Evolutionary conservation across 257 asterid species (phyloP).

Genomic region (Paraleonurus japonicus): DNA sequence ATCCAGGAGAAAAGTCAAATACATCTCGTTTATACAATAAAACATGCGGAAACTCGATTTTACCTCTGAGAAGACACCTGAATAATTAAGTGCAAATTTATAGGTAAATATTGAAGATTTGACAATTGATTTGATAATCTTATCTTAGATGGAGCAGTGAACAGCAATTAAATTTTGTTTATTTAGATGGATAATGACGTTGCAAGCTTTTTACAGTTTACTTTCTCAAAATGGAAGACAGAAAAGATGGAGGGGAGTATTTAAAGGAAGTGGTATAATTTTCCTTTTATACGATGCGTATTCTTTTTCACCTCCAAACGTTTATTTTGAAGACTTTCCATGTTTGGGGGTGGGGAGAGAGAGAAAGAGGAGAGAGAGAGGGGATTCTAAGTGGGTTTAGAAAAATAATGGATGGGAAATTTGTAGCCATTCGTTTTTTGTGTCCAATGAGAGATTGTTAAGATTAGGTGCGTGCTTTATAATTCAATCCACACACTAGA

Average conservation of each 20-base stretch:
- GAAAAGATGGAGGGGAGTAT: conserved; percentile 15
- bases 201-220: background rate
- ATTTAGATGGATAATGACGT: conserved; percentile 14
- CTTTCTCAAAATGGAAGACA: conserved; percentile 17
- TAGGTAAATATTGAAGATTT: background rate
- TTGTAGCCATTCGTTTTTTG: conserved; percentile 19
- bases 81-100: background rate
- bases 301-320: conserved; percentile 18
- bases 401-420: background rate
- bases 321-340: conserved; percentile 22
- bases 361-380: too few species aligned
- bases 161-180: background rate
- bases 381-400: conserved; percentile 6
- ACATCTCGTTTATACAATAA: too few species aligned
- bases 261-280: conserved; percentile 20
- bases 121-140: background rate
- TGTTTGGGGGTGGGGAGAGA: background rate
- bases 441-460: conserved; percentile 8
- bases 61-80: background rate
- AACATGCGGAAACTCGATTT: background rate
- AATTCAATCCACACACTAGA: background rate
- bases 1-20: too few species aligned
- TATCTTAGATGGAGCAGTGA: background rate
- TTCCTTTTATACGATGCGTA: conserved; percentile 7
- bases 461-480: background rate